Base-by-base conservation (phyloP, 352 stramenopile genomes). In the Thalassiosira oceanica region DNA sequence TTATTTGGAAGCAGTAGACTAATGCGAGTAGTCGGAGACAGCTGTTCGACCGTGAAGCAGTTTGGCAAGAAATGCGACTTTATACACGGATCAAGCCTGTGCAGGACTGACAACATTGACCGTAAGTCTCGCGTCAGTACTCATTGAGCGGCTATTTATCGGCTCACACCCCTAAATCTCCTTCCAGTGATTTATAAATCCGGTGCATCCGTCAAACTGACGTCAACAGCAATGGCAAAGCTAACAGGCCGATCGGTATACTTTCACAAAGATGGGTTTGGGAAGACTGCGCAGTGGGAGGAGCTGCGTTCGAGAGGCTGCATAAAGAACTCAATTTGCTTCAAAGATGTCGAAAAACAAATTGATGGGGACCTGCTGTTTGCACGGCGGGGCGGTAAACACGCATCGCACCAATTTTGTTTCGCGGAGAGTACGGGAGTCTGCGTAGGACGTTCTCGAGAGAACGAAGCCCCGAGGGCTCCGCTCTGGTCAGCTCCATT, bases 131-230 rank as follows among this genome's bases (percentile, higher is more conserved):
- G 18, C 7, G 11, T n/a, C 18, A 23, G 10, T 48, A 8, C 13
- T 48, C 6, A 8, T 23, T 8, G 7, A 23, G 13, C 21, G 6
- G 11, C 6, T 10, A 8, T 15, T 23, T 16, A n/a, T 10, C 13
- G 8, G 15, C 37, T 74, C 0, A 74, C 58, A 33, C 41, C 15
- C 10, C 51, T 35, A 3, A 56, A 74, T 45, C 67, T 69, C 49
- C 74, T 79, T 31, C 61, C 82, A 61, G 50, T 86, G 26, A 71
- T 86, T 20, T 16, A 67, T 21, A 56, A 80, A 58, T 74, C 61
- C 41, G 27, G 21, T 13, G 58, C 50, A 35, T 67, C 67, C 8
- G 49, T 48, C 13, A 63, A 74, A 15, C 53, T 86, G 10, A 83
- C 77, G 21, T 68, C 50, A 15, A 86, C 77, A 24, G 72, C 72